These are phyloP conservation scores for Ogataea degrootiae DNA, from an alignment of 805 yeast species.

Conservation along the genomic window DNA sequence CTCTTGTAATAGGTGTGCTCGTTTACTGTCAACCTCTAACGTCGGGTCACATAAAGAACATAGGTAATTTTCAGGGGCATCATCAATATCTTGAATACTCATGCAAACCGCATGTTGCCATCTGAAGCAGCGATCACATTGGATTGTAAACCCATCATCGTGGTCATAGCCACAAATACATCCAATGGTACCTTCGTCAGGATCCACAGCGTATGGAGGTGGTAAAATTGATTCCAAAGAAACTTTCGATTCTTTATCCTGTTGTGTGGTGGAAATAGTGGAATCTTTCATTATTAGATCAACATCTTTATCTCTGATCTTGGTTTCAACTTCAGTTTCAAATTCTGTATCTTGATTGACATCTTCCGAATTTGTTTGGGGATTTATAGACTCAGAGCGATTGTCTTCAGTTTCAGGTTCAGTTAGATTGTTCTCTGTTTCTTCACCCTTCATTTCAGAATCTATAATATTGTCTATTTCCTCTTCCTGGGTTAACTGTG, in stretches of 20 bases:
- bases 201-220: conserved; percentile 58
- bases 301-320: background rate
- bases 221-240: background rate
- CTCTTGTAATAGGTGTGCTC: conserved; percentile 31
- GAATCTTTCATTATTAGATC: conserved; percentile 1
- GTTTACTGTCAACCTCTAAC: conserved; percentile 38
- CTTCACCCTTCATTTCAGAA: background rate
- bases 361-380: background rate
- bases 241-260: background rate
- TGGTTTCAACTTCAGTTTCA: conserved; percentile 1
- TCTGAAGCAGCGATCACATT: conserved; percentile 86
- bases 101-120: conserved; percentile 97
- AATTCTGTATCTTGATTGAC: background rate
- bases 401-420: background rate
- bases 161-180: conserved; percentile 85
- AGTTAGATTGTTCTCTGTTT: background rate
- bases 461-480: background rate
- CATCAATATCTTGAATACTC: conserved; percentile 63
- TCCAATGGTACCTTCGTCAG: conserved; percentile 81
- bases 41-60: conserved; percentile 69
- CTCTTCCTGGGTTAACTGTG: background rate
- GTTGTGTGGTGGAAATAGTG: background rate
- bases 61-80: conserved; percentile 76
- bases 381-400: too few species aligned
- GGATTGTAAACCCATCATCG: conserved; percentile 91